Base-by-base conservation (phyloP, 352 stramenopile species). In the Salisapilia sapeloensis region DNA sequence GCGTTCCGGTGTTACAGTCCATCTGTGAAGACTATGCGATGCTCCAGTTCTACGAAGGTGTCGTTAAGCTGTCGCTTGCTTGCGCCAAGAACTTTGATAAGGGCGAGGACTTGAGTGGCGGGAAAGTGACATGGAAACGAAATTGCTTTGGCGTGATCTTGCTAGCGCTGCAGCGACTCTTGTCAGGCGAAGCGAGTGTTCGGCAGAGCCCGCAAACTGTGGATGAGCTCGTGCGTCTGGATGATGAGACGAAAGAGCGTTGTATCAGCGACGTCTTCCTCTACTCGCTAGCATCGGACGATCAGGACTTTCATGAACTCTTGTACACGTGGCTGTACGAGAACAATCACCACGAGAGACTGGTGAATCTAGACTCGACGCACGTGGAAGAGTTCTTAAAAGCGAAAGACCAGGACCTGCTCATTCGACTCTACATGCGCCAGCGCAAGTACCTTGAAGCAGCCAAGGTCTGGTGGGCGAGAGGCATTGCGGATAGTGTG, bases 401-500 rank as follows among this genome's bases (percentile, higher is more conserved):
- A 46, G 56, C 65, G 29, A 78, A 79, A 37, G 72, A 91, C 34
- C 65, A 85, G 44, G 71, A 91, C 42, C 40, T 91, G 22, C 60
- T 91, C 7, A 60, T 91, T 23, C 77, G 84, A 44, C 53, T 81
- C 27, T 87, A 91, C 44, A 84, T 91, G 67, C 63, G 85, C 13
- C 71, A 87, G 35, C 64, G 77, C 15, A 84, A 83, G 42, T 91
- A 84, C 41, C 50, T 91, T 15, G 48, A 80, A 5, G 75, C 75
- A 0, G 75, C 75, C 0, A 84, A 87, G 39, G 66, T 87, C 2
- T 86, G 74, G 65, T 91, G 75, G 75, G 46, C 54, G 2, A 69
- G 69, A 14, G 75, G 71, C 0, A 65, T 84, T 26, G 50, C 52
- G 28, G 35, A 52, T 32, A 42, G 30, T 11, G 60, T 81, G 6